These are phyloP conservation scores for Debaryomyces coudertii DNA, from an alignment of 1,139 yeast species.

Conservation along the genomic window DNA sequence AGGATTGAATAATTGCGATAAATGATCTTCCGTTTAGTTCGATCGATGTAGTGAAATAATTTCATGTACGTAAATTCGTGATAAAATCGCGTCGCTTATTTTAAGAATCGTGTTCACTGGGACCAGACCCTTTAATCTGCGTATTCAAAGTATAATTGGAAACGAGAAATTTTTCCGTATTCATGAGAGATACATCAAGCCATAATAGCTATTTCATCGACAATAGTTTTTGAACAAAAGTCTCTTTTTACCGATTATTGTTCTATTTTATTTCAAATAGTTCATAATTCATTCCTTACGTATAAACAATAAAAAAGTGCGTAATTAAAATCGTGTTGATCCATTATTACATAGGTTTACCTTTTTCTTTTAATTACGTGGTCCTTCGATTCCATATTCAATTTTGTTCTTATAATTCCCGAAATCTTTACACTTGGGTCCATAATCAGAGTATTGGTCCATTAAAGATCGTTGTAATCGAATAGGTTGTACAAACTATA, in stretches of 20 bases:
- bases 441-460: neutral
- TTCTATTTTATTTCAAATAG: neutral
- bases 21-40: neutral
- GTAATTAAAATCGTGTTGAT: constrained; percentile 7
- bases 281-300: constrained; percentile 3
- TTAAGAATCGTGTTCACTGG: neutral
- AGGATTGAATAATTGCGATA: neutral
- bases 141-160: neutral
- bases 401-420: neutral
- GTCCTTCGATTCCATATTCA: constrained; percentile 1
- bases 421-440: neutral
- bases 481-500: neutral
- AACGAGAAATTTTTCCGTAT: neutral
- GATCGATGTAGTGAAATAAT: neutral
- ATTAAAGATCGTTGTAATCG: neutral
- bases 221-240: neutral
- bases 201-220: neutral
- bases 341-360: neutral
- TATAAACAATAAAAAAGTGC: constrained; percentile 6
- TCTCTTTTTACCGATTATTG: neutral
- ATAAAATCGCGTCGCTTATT: constrained; percentile 1
- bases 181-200: neutral
- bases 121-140: neutral
- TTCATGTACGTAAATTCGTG: neutral
- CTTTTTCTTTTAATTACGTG: neutral